Percentiles rank a stretch among this genome's conserved stretches.
Evolutionary conservation across 768 basidiomycete genomes (phyloP).

Genomic region (Amanita subjunquillea): DNA sequence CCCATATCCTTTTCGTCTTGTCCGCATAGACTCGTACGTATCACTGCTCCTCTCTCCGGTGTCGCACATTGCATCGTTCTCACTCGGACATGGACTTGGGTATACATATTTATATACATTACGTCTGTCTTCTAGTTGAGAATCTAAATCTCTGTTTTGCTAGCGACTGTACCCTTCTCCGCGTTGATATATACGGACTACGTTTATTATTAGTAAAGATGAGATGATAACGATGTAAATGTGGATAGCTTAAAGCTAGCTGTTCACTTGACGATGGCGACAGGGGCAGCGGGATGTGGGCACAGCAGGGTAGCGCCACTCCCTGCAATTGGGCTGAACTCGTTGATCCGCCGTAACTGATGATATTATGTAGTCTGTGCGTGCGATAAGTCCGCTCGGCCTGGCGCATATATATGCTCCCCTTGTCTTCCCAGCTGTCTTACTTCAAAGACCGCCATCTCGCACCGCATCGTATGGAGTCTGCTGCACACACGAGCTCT

Average conservation of each 20-base stretch:
- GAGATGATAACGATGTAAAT: background rate
- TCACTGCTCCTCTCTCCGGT: background rate
- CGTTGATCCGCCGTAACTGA: background rate
- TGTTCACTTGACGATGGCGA: background rate
- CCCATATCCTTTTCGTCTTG: too few species aligned
- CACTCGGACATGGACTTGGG: conserved; percentile 2
- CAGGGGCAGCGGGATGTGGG: background rate
- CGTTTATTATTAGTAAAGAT: background rate
- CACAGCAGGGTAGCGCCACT: background rate
- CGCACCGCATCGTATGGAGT: background rate
- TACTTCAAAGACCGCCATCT: background rate
- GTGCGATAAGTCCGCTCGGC: conserved; percentile 1
- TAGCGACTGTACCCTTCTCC: background rate
- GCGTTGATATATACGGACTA: background rate
- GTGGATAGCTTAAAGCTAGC: background rate
- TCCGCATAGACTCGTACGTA: too few species aligned
- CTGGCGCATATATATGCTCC: background rate
- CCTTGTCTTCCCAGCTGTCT: background rate
- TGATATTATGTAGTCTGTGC: background rate
- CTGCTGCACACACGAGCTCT: background rate
- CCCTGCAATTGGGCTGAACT: background rate
- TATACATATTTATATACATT: conserved; percentile 3
- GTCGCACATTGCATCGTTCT: background rate
- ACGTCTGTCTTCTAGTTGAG: background rate
- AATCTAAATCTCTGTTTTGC: background rate